A percentile compares a stretch with the other conserved stretches of the same genome.
Evolutionary conservation across 139 green algal genomes (phyloP).

Genomic region (Picochlorum costavermella): DNA sequence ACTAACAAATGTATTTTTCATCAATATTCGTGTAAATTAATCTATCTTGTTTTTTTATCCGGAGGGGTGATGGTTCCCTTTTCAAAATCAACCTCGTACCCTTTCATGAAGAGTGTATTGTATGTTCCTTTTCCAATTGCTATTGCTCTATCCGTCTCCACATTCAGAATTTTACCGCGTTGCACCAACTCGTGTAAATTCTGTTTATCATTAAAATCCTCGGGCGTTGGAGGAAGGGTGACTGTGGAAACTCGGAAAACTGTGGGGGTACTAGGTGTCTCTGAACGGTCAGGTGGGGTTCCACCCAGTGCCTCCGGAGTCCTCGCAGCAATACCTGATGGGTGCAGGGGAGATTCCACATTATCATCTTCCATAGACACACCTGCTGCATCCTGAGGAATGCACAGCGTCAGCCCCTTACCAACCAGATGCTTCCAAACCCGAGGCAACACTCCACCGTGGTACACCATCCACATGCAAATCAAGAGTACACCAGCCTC

Average conservation of each 20-base stretch:
- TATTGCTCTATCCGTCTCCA: slow-evolving; percentile 36
- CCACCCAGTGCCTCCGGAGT: background rate
- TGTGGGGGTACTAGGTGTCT: background rate
- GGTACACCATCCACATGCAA: too few relatives aligned
- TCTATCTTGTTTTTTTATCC: slow-evolving; percentile 4
- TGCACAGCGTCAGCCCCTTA: background rate
- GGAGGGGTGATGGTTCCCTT: slow-evolving; percentile 25
- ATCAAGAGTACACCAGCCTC: background rate
- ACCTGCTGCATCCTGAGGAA: background rate
- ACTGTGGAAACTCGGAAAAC: background rate
- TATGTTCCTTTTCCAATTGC: slow-evolving; percentile 48
- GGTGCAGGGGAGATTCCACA: background rate
- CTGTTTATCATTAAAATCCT: background rate
- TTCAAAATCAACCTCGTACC: slow-evolving; percentile 20
- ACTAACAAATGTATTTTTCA: background rate
- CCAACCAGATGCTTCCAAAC: too few relatives aligned
- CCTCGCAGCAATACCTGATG: background rate
- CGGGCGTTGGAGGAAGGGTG: background rate
- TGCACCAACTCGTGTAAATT: slow-evolving; percentile 37
- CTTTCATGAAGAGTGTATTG: slow-evolving; percentile 34
- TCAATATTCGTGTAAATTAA: background rate
- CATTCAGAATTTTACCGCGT: slow-evolving; percentile 36
- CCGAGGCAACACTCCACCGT: too few relatives aligned
- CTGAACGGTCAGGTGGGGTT: background rate
- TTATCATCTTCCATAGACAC: background rate